Percentiles rank a stretch among this genome's conserved stretches.
Conservation (phyloP, 306 rosid genomes). For the Abrus pulchellus region DNA sequence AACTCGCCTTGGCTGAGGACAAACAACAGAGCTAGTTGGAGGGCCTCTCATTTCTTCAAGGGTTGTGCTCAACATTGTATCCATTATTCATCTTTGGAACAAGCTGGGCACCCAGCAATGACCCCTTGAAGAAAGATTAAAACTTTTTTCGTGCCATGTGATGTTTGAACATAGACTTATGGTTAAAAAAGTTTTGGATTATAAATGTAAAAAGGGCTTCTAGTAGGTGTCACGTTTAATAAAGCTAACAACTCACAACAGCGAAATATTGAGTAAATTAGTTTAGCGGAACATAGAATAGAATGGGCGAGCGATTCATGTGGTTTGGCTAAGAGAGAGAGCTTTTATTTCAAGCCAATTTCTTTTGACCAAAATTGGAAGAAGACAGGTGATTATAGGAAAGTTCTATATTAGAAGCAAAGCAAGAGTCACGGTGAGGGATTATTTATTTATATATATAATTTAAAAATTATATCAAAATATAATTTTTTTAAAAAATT, state of each 20-base stretch:
- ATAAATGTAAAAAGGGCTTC: too few relatives aligned
- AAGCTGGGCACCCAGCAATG: neutral
- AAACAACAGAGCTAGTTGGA: constrained; percentile 54
- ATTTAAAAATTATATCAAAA: too few relatives aligned
- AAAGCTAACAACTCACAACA: constrained; percentile 36
- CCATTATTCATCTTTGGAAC: constrained; percentile 39
- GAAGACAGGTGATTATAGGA: neutral
- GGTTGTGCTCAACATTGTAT: constrained; percentile 48
- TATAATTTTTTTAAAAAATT: too few relatives aligned
- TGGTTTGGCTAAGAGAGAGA: neutral
- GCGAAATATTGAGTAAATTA: neutral
- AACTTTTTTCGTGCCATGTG: neutral
- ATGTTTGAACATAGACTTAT: neutral
- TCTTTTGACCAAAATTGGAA: constrained; percentile 42
- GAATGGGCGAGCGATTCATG: neutral
- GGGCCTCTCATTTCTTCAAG: constrained; percentile 51
- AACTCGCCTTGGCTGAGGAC: constrained; percentile 68
- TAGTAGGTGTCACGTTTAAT: neutral
- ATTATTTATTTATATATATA: too few relatives aligned
- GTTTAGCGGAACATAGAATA: constrained; percentile 9
- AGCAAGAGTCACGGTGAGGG: too few relatives aligned
- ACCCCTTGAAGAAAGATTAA: constrained; percentile 20
- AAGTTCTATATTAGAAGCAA: too few relatives aligned
- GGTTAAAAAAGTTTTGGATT: too few relatives aligned
- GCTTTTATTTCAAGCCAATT: constrained; percentile 7